Evolutionary conservation across 2,329 filamentous ascomycete genomes (phyloP).

Genomic region (Septoria petroselini): DNA sequence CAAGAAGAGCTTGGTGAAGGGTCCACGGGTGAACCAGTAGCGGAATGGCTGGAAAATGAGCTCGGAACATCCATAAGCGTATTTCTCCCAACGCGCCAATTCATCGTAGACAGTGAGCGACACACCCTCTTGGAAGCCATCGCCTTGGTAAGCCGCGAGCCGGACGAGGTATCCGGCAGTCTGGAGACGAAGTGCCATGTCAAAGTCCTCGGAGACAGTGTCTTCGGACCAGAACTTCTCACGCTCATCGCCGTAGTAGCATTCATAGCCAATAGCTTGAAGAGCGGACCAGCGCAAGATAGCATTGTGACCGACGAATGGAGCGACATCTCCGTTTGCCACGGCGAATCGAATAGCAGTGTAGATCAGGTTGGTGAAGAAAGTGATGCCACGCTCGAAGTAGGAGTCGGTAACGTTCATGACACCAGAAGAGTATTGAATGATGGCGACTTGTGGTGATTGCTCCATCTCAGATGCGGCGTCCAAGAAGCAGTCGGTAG

Average conservation of each 20-base stretch:
- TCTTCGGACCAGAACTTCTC: constrained; percentile 81
- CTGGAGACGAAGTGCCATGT: constrained; percentile 75
- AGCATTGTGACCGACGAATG: constrained; percentile 79
- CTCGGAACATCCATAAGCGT: constrained; percentile 80
- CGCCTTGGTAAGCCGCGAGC: constrained; percentile 67
- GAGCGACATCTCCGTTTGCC: constrained; percentile 71
- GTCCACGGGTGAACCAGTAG: constrained; percentile 69
- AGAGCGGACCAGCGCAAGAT: constrained; percentile 72
- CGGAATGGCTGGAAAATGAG: constrained; percentile 74
- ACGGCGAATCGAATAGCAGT: constrained; percentile 75
- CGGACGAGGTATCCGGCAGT: constrained; percentile 70
- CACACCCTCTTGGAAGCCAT: constrained; percentile 80
- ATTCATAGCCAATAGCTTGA: constrained; percentile 68
- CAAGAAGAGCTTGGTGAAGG: constrained; percentile 75
- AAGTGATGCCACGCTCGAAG: constrained; percentile 46
- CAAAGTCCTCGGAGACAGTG: constrained; percentile 77
- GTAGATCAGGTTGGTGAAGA: constrained; percentile 65
- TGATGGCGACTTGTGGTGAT: constrained; percentile 72
- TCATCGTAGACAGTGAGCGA: constrained; percentile 83
- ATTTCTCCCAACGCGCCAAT: constrained; percentile 81
- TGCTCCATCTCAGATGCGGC: constrained; percentile 80
- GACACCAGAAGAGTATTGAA: constrained; percentile 74
- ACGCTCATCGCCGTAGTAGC: constrained; percentile 60
- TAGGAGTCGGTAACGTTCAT: constrained; percentile 75
- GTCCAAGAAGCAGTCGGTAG: constrained; percentile 72